Conservation (phyloP, 768 basidiomycete genomes). For the Mycena vulgaris region DNA sequence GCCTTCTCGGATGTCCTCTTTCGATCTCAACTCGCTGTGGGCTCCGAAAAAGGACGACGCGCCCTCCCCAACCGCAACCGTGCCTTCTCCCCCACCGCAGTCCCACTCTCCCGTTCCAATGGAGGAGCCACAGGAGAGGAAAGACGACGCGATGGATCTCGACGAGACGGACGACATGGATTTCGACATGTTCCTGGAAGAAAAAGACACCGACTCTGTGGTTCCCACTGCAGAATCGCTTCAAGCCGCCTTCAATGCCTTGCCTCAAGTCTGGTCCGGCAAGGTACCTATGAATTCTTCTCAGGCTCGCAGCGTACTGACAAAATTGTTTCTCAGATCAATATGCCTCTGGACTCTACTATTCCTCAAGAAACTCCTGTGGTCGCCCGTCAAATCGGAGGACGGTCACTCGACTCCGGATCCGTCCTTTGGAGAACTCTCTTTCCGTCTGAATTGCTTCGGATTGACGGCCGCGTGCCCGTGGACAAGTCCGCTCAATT, state of each 20-base stretch:
- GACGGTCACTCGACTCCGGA: conserved; percentile 69
- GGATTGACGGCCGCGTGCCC: conserved; percentile 89
- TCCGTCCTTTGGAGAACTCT: conserved; percentile 83
- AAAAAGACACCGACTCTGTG: conserved; percentile 66
- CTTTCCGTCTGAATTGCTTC: conserved; percentile 78
- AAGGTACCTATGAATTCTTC: conserved; percentile 63
- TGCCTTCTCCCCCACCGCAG: conserved; percentile 37
- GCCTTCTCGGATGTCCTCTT: conserved; percentile 65
- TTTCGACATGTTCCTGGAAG: conserved; percentile 89
- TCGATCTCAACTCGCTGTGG: conserved; percentile 85
- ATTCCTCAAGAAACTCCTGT: conserved; percentile 78
- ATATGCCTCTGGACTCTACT: conserved; percentile 84
- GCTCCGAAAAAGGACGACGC: conserved; percentile 56
- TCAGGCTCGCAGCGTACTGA: neutral
- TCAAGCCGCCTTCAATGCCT: conserved; percentile 67
- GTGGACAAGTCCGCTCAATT: conserved; percentile 84
- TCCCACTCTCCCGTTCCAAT: conserved; percentile 44
- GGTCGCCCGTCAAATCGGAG: conserved; percentile 85
- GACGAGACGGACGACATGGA: conserved; percentile 81
- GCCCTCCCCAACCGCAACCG: conserved; percentile 35
- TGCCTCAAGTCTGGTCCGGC: conserved; percentile 80
- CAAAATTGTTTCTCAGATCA: conserved; percentile 62
- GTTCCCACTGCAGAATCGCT: conserved; percentile 56
- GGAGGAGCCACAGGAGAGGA: conserved; percentile 49
- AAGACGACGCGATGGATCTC: conserved; percentile 62